Base-by-base conservation (phyloP, 1,139 yeast genomes). In the Yamadazyma blattariae region DNA sequence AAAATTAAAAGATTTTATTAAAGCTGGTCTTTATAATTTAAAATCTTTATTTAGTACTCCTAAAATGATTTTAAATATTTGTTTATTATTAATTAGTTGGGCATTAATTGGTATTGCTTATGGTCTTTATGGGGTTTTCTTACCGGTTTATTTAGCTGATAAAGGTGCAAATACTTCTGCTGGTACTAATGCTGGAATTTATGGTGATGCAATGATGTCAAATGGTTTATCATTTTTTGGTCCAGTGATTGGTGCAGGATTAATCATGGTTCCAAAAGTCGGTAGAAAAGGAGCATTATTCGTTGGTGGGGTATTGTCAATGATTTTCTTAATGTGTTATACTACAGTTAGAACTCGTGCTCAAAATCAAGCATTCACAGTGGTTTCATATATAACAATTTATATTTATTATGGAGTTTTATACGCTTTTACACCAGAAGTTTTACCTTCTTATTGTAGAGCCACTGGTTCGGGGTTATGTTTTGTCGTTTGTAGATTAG, bases 341-440 rank as follows among this genome's bases (percentile, higher is more conserved):
- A 77, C 84, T 4, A 66, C 74, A 2, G 76, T 77, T 23, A 63
- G 70, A 46, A 72, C 73, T 2, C 57, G 71, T 32, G 54, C 65
- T n/a, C 75, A 62, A 30, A 71, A 77, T 48, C 71, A 76, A 16
- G 83, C 76, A 1, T 68, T 77, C 39, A 64, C 74, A 18, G 67
- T 80, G 15, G 67, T 73, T 16, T 72, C 76, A 16, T 74, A 67
- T 48, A 61, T 77, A 37, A 61, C 71, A 35, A 56, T 74, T 41
- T 72, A 75, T 51, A 62, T 77, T 35, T 77, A 76, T 56, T 76
- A 73, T 46, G 79, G 78, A 1, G 70, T 70, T 31, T 58, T 77
- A 29, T 77, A 73, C 50, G 82, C 81, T 1, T 76, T 71, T 42
- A 72, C 81, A 1, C 82, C 82, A 0, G 83, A 77, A 51, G 76